Evolutionary conservation across 768 basidiomycete genomes (phyloP), one percentile per base, ranked within the genome.

Genomic region (Tylopilus rubrobrunneus): DNA sequence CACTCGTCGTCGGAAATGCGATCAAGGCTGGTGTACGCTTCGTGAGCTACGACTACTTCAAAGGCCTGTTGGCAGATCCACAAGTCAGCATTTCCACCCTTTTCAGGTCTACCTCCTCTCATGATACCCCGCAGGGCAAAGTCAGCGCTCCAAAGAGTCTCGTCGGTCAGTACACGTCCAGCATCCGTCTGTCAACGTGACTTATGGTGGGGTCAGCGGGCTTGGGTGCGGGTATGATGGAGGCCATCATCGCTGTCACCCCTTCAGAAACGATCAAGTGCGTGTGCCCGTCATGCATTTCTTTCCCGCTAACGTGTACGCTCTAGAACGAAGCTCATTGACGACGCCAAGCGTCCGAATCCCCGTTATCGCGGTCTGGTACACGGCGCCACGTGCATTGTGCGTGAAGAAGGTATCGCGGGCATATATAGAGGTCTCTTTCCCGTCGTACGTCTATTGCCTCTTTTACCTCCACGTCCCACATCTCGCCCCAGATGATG

Each of bases 261-360:
- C 96, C 96, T 3, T 94, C 92, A 12, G 96, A 99, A 70, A 98
- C 96, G 0, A 97, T 99, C 77, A 99, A 99, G 96, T 95, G 45
- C 40, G 89, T 71, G 2, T 39, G 2, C 4, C 10, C 28, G 6
- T 11, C 17, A 21, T 7, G 17, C 7, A 10, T 15, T 17, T 6
- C 10, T 17, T 7, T 7, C 41, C 3, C 39, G 9, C 50, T 29
- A 27, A 55, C 29, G 25, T 10, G n/a, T n/a, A 10, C 31, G 21
- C n/a, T 42, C 37, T 58, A 98, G 96, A 68, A 99, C 97, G 23
- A 99, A 99, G 67, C 81, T 99, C 52, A 96, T 99, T 53, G 94
- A 94, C 64, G 97, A 98, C 61, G 84, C 92, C 2, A 92, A 93
- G 67, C 83, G 86, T 21, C 81, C 91, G 1, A 78, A 81, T 55